Evolutionary conservation across 768 basidiomycete species (phyloP), one percentile per base, ranked within the genome.

Genomic region (Leccinum arenicola): DNA sequence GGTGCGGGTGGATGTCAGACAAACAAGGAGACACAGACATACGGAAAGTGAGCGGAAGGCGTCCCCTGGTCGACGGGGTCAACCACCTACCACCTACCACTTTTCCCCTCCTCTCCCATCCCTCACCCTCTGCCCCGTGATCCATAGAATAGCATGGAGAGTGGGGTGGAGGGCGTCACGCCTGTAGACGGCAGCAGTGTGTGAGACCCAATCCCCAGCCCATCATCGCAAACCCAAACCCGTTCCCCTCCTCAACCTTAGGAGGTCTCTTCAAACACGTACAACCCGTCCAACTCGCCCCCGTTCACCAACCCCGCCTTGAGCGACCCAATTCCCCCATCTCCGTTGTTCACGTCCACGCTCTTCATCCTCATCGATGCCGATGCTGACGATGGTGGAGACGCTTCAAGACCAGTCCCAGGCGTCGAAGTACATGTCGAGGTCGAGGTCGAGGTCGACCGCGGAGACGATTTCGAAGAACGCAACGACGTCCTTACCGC

Each of bases 261-360:
- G 33, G 33, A 67, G 25, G 61, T 63, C 57, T 60, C 64, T 33
- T 72, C 71, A 62, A 72, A 72, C 54, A 72, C 71, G 47, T 72
- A 72, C 49, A 72, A 35, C 33, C 71, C 71, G 19, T 72, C 71
- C 60, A 72, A 19, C 59, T 72, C 71, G 23, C 71, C 71, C 7
- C 71, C 71, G 6, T 64, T 68, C 19, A 72, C 71, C 33, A 72
- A 50, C 7, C 70, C 71, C 15, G 72, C 64, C 52, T 61, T 72
- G 40, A 71, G 58, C 27, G 53, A 29, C 40, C 68, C 63, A 2
- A 61, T 53, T 6, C 61, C 66, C 25, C 65, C 64, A 8, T 66
- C 65, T 4, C 38, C 43, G 1, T 61, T 57, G 33, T 60, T 61
- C 5, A 60, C 65, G 40, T 49, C 65, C 47, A 66, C 59, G 10